A percentile compares a stretch with the other conserved stretches of the same genome.
These are phyloP conservation scores for Leishmania aethiopica DNA, from an alignment of 208 protist species.

Conservation along the genomic window DNA sequence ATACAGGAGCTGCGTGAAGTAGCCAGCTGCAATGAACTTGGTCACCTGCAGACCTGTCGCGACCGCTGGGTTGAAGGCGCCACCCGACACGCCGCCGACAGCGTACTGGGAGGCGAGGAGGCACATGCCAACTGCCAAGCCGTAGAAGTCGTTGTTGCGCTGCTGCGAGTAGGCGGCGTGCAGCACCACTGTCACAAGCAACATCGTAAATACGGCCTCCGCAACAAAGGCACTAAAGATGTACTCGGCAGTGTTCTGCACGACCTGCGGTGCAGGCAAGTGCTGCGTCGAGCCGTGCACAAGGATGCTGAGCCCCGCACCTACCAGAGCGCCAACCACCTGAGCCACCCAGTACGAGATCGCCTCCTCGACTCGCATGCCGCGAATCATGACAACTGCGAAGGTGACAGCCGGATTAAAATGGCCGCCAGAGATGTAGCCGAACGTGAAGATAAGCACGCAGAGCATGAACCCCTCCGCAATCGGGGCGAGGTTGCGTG, in stretches of 20 bases:
- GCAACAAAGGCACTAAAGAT: constrained; percentile 71
- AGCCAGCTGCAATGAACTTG: constrained; percentile 74
- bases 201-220: constrained; percentile 68
- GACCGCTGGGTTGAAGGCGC: constrained; percentile 83
- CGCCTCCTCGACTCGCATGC: constrained; percentile 75
- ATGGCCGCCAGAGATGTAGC: constrained; percentile 82
- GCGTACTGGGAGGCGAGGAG: constrained; percentile 73
- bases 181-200: constrained; percentile 78
- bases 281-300: constrained; percentile 66
- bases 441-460: constrained; percentile 85
- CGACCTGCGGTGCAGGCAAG: constrained; percentile 77
- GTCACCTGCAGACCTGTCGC: constrained; percentile 74
- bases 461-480: constrained; percentile 81
- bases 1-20: constrained; percentile 75
- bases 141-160: constrained; percentile 78
- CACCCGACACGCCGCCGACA: constrained; percentile 75
- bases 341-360: constrained; percentile 85
- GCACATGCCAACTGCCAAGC: constrained; percentile 80
- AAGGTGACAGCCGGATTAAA: constrained; percentile 88
- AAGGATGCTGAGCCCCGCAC: constrained; percentile 55
- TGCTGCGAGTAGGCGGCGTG: constrained; percentile 78
- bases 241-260: constrained; percentile 61
- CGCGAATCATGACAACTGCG: constrained; percentile 60
- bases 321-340: constrained; percentile 71
- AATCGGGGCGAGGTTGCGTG: constrained; percentile 80